Base-by-base conservation (phyloP, 23 red algal genomes). In the Agarophyton chilense region DNA sequence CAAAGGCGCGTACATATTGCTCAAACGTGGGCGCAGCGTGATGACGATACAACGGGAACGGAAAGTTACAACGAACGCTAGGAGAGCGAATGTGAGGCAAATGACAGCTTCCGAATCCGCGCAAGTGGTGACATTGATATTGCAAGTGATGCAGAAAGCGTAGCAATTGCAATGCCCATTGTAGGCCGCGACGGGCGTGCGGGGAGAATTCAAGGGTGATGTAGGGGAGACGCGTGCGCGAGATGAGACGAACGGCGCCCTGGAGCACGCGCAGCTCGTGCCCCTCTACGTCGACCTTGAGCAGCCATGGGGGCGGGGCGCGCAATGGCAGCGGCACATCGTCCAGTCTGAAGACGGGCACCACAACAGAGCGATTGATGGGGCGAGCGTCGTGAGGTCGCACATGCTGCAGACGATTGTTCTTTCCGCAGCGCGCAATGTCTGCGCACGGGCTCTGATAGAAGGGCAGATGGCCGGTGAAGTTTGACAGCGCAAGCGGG, bases 241-340 rank as follows among this genome's bases (percentile, higher is more conserved):
- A 26, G 43, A 72, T 72, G 35, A 43, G 36, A 18, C 43, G 36
- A 18, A 18, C 4, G 21, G 66, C 66, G 18, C 66, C 66, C 66
- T 33, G 36, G 8, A 72, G 66, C 66, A 72, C 66, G 35, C 43
- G 35, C 66, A 72, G 43, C 66, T 72, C 66, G 21, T 32, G 66
- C 7, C 66, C 66, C 66, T 72, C 66, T 26, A 72, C 66, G 28
- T 72, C 66, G 26, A 72, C 21, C 66, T 72, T 72, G 35, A 72
- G 22, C 21, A 72, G 33, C 66, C 66, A 72, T n/a, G 33, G 19
- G 18, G 21, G 36, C 22, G 21, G 66, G 8, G 66, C 66, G 16
- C 6, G 19, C 66, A 72, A 18, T 26, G 66, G 66, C 66, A 72
- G 43, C 66, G 22, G 10, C 18, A 72, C 21, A 34, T 72, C 22